Percentiles rank a stretch among this genome's conserved stretches.
These are phyloP conservation scores for Colletotrichum salicis DNA, from an alignment of 2,329 filamentous ascomycete genomes.

Conservation along the genomic window DNA sequence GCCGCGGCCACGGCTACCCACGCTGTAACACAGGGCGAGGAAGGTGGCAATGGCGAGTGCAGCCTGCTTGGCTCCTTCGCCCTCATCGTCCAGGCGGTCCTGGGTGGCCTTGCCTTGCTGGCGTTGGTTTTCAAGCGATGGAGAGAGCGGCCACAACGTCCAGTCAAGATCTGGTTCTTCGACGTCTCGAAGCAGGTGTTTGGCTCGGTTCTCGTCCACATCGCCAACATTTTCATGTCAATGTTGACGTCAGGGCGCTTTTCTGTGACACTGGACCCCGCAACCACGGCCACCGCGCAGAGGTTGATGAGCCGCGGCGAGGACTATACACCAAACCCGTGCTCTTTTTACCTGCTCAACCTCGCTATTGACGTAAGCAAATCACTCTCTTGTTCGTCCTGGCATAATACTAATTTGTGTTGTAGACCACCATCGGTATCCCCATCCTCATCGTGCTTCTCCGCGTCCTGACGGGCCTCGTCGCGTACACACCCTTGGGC, in stretches of 20 bases:
- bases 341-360: slow-evolving; percentile 95
- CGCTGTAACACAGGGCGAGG: slow-evolving; percentile 49
- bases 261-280: slow-evolving; percentile 68
- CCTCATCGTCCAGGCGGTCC: slow-evolving; percentile 85
- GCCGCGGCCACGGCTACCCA: slow-evolving; percentile 43
- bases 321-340: slow-evolving; percentile 84
- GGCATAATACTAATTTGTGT: slow-evolving; percentile 2
- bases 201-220: slow-evolving; percentile 88
- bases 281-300: slow-evolving; percentile 49
- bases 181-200: slow-evolving; percentile 98
- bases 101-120: slow-evolving; percentile 84
- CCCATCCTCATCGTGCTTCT: slow-evolving; percentile 93
- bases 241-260: slow-evolving; percentile 93
- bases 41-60: slow-evolving; percentile 75
- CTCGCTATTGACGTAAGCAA: slow-evolving; percentile 90
- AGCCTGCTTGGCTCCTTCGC: slow-evolving; percentile 90
- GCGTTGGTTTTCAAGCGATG: slow-evolving; percentile 94
- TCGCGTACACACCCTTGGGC: slow-evolving; percentile 80
- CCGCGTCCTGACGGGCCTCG: slow-evolving; percentile 77
- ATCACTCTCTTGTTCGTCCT: slow-evolving; percentile 39
- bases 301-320: slow-evolving; percentile 55
- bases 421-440: slow-evolving; percentile 92
- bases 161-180: slow-evolving; percentile 97
- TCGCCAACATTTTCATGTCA: slow-evolving; percentile 94
- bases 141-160: slow-evolving; percentile 89